Evolutionary conservation across 2,329 filamentous ascomycete species (phyloP).

Genomic region (Magnaporthiopsis rhizophila): DNA sequence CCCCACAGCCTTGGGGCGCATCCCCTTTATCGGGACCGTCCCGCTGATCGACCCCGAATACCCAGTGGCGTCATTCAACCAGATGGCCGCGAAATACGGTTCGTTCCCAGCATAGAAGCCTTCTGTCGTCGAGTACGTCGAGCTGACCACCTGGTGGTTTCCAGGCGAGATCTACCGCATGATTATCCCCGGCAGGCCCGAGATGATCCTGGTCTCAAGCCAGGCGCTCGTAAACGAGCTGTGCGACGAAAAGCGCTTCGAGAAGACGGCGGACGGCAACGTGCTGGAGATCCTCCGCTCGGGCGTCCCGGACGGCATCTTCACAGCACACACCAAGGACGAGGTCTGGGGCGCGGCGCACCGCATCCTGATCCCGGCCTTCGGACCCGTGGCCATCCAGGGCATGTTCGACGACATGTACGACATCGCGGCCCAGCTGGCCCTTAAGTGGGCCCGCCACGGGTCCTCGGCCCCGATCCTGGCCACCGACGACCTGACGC

Average conservation of each 20-base stretch:
- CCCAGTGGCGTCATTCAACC: constrained; percentile 44
- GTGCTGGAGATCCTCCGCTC: constrained; percentile 44
- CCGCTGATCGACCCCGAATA: constrained; percentile 24
- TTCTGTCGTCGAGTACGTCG: background rate
- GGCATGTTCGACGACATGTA: constrained; percentile 64
- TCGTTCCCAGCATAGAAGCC: constrained; percentile 11
- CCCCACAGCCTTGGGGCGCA: background rate
- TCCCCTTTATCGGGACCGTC: constrained; percentile 3
- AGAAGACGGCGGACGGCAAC: constrained; percentile 37
- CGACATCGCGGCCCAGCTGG: constrained; percentile 58
- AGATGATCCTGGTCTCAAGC: constrained; percentile 8
- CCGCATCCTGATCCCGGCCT: constrained; percentile 58
- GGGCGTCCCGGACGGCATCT: constrained; percentile 56
- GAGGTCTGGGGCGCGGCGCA: constrained; percentile 62
- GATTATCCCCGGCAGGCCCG: constrained; percentile 22
- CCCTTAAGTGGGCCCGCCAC: constrained; percentile 60
- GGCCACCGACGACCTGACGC: constrained; percentile 56
- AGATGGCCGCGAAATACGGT: constrained; percentile 60
- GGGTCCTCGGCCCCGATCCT: constrained; percentile 50
- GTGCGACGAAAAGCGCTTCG: constrained; percentile 59
- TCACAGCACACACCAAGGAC: constrained; percentile 43
- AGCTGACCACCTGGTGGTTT: background rate
- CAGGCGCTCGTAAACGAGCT: constrained; percentile 47
- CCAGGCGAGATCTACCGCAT: constrained; percentile 54
- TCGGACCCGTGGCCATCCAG: constrained; percentile 60